Conservation (phyloP, 225 moss, liverwort and hornwort species). For the Sphagnum tenellum region DNA sequence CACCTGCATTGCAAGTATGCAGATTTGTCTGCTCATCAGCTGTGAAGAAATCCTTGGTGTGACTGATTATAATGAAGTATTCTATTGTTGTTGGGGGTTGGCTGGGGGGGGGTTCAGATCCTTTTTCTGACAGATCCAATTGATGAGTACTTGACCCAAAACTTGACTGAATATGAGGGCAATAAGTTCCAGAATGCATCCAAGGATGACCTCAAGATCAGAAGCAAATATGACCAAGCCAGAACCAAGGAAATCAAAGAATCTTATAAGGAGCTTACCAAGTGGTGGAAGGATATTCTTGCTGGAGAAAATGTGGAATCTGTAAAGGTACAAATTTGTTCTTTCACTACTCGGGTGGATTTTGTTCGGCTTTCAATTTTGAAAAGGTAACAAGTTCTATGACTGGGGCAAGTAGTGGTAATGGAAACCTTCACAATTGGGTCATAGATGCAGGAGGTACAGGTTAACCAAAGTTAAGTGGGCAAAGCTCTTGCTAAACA, state of each 20-base stretch:
- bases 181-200: slow-evolving; percentile 82
- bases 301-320: slow-evolving; percentile 33
- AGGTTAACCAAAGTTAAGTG: no score
- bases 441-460: no score
- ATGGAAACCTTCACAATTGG: no score
- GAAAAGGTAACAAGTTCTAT: no score
- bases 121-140: slow-evolving; percentile 79
- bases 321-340: slow-evolving; percentile 25
- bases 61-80: background rate
- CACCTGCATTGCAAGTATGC: no score
- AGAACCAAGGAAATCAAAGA: slow-evolving; percentile 55
- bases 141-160: slow-evolving; percentile 79
- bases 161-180: slow-evolving; percentile 68
- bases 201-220: slow-evolving; percentile 81
- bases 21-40: no score
- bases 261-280: slow-evolving; percentile 59
- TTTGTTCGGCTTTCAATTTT: background rate
- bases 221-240: slow-evolving; percentile 42
- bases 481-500: no score
- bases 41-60: no score
- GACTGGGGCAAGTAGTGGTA: no score
- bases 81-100: background rate
- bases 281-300: slow-evolving; percentile 76
- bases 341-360: background rate
- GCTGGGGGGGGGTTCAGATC: slow-evolving; percentile 20